Evolutionary conservation across 106 monocot species (phyloP).

Genomic region (Triglochin maritima): DNA sequence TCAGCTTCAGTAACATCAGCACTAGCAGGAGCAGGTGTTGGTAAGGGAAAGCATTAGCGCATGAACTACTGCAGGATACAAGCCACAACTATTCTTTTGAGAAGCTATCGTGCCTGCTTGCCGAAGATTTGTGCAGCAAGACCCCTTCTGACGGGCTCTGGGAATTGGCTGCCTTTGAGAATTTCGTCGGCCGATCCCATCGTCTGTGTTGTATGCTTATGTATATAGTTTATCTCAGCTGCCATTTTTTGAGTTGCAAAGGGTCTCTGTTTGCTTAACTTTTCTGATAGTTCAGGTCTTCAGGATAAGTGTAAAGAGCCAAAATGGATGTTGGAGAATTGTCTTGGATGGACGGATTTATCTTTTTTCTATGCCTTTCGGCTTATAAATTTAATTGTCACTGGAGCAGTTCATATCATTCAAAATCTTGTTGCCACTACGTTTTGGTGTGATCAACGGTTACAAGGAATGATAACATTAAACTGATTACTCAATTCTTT

Average conservation of each 20-base stretch:
- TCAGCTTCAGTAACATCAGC: slow-evolving; percentile 67
- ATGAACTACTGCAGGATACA: not conserved
- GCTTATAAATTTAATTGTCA: no score
- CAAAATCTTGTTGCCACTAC: no score
- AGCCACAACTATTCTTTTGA: slow-evolving; percentile 2
- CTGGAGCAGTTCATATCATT: no score
- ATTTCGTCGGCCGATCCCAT: no score
- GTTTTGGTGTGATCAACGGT: no score
- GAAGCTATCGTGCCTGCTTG: not conserved
- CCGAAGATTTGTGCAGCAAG: not conserved
- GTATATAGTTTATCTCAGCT: slow-evolving; percentile 26
- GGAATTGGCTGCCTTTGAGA: not conserved
- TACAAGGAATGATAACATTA: no score
- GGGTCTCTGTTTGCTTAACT: not conserved
- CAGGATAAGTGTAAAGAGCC: not conserved
- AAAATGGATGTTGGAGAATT: no score
- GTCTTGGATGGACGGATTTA: no score
- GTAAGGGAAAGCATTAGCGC: slow-evolving; percentile 8
- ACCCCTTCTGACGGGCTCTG: not conserved
- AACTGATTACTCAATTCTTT: no score
- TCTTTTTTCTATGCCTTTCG: no score
- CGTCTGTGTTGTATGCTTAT: slow-evolving; percentile 6
- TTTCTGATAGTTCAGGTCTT: slow-evolving; percentile 1
- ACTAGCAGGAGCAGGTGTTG: slow-evolving; percentile 59
- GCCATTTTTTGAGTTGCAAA: slow-evolving; percentile 8